Percentiles rank a stretch among this genome's conserved stretches.
phyloP scores from a whole-genome alignment of 2,329 filamentous ascomycete species.

The Cladosporium sp. region DNA sequence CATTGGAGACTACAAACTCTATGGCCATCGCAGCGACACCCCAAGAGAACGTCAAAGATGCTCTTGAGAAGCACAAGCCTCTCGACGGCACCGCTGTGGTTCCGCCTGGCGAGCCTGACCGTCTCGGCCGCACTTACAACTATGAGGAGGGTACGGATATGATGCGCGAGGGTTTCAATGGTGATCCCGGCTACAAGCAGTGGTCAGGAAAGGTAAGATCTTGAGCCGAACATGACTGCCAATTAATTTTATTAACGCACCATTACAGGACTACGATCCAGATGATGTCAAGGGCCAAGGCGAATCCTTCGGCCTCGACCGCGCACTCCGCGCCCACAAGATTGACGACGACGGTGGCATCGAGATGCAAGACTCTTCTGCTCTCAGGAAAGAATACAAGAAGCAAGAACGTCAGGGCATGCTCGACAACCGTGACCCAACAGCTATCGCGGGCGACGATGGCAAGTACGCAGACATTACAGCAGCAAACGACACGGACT shows the following conservation, averaged over 20 bases:
- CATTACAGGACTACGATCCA: conserved; percentile 57
- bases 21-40: conserved; percentile 81
- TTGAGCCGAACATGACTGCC: conserved; percentile 16
- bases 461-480: conserved; percentile 29
- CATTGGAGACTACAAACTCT: conserved; percentile 66
- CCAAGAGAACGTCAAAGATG: conserved; percentile 69
- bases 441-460: conserved; percentile 31
- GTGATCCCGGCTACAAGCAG: conserved; percentile 72
- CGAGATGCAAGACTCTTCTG: conserved; percentile 40
- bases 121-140: conserved; percentile 64
- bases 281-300: conserved; percentile 80
- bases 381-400: conserved; percentile 35
- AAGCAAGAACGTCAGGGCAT: conserved; percentile 25
- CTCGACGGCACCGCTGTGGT: conserved; percentile 74
- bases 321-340: conserved; percentile 60
- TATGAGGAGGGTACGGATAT: conserved; percentile 86
- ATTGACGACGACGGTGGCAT: conserved; percentile 36
- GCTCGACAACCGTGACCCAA: conserved; percentile 28
- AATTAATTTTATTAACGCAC: neutral
- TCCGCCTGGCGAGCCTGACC: conserved; percentile 68
- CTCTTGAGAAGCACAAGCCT: conserved; percentile 68
- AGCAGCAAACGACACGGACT: conserved; percentile 25
- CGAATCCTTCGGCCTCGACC: conserved; percentile 71
- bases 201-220: conserved; percentile 66
- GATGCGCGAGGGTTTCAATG: conserved; percentile 66